These are phyloP conservation scores for Talaromyces rugulosus DNA, from an alignment of 2,329 filamentous ascomycete species.

Conservation along the genomic window DNA sequence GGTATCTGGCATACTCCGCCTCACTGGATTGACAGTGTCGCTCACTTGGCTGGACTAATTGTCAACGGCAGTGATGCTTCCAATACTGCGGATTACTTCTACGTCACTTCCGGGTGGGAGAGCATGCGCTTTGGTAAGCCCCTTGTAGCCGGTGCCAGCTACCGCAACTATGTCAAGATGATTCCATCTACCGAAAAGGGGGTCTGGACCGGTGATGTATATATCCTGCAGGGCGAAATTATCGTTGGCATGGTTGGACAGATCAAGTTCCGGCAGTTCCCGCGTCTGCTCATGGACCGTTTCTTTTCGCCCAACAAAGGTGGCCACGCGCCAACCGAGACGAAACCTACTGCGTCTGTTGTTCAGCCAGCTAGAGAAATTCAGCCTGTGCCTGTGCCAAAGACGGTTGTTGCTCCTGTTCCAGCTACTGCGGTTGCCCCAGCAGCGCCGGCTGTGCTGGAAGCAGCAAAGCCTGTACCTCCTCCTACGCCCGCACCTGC, in stretches of 20 bases:
- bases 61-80: slow-evolving; percentile 31
- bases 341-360: background rate
- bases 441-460: background rate
- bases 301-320: background rate
- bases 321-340: background rate
- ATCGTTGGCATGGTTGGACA: background rate
- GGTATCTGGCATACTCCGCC: slow-evolving; percentile 16
- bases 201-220: slow-evolving; percentile 17
- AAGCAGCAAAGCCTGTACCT: background rate
- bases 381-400: background rate
- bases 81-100: slow-evolving; percentile 25
- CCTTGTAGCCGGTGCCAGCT: slow-evolving; percentile 18
- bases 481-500: no score
- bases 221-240: slow-evolving; percentile 24
- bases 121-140: slow-evolving; percentile 20
- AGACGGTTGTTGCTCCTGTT: background rate
- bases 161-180: slow-evolving; percentile 30
- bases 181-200: slow-evolving; percentile 21
- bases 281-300: slow-evolving; percentile 11
- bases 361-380: background rate
- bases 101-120: slow-evolving; percentile 32
- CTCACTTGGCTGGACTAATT: slow-evolving; percentile 33
- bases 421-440: background rate
- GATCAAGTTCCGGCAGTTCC: slow-evolving; percentile 13
- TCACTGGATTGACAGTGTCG: slow-evolving; percentile 30